Evolutionary conservation across 2,329 filamentous ascomycete genomes (phyloP).

Genomic region (Metarhizium rileyi): DNA sequence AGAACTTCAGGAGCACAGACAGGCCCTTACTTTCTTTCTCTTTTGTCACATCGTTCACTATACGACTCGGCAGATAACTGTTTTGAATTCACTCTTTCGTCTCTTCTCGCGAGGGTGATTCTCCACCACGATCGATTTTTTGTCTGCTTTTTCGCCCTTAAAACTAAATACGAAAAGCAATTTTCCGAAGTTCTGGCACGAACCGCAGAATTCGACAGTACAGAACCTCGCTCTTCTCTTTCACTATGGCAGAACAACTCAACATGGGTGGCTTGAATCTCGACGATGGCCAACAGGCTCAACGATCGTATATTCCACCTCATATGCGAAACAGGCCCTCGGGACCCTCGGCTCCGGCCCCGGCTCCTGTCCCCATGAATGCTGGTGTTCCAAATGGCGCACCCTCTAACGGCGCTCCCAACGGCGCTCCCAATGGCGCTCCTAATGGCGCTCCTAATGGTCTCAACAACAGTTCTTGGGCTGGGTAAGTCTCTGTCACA

Average conservation of each 20-base stretch:
- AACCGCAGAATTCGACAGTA: background rate
- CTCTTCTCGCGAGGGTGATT: conserved; percentile 21
- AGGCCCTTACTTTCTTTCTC: conserved; percentile 25
- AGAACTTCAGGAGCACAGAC: conserved; percentile 20
- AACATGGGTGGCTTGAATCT: conserved; percentile 71
- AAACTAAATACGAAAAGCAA: background rate
- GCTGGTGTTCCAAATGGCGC: conserved; percentile 13
- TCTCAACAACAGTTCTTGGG: conserved; percentile 45
- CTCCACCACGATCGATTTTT: conserved; percentile 8
- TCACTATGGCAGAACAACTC: conserved; percentile 72
- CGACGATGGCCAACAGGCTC: conserved; percentile 27
- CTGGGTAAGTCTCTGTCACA: conserved; percentile 31
- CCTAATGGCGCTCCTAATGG: conserved; percentile 14
- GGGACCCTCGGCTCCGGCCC: conserved; percentile 12
- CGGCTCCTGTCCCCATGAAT: conserved; percentile 13
- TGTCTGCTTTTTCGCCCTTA: conserved; percentile 4
- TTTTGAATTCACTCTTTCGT: conserved; percentile 15
- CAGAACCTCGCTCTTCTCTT: conserved; percentile 7
- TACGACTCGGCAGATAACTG: conserved; percentile 14
- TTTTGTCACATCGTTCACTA: conserved; percentile 16
- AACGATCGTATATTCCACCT: conserved; percentile 74
- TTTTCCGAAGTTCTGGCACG: background rate
- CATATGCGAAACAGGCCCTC: conserved; percentile 57
- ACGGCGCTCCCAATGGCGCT: conserved; percentile 13
- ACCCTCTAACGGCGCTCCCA: conserved; percentile 13